Conservation (phyloP, 1,139 yeast species). For the Sugiyamaella pinicola region DNA sequence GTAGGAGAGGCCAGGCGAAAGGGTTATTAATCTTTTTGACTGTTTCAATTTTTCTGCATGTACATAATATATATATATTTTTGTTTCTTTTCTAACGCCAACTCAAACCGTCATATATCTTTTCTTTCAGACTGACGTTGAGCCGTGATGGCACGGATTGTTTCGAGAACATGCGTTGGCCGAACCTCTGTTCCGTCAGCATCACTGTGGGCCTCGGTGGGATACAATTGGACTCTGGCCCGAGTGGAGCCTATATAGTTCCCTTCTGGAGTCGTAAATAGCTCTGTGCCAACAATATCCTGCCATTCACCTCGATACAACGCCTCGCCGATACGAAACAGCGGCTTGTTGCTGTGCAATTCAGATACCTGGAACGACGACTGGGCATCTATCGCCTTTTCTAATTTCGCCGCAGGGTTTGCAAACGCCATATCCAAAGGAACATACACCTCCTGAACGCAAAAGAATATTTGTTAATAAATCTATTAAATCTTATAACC, state of each 20-base stretch:
- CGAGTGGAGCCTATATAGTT: slow-evolving; percentile 32
- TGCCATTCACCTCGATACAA: slow-evolving; percentile 80
- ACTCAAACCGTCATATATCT: too few relatives aligned
- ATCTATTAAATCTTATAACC: slow-evolving; percentile 4
- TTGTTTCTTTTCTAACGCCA: too few relatives aligned
- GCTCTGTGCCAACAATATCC: slow-evolving; percentile 78
- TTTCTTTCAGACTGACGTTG: not conserved
- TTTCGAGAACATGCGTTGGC: slow-evolving; percentile 31
- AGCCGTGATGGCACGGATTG: slow-evolving; percentile 31
- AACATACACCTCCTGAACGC: slow-evolving; percentile 29
- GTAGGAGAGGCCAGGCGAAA: slow-evolving; percentile 44
- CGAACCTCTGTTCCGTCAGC: slow-evolving; percentile 9
- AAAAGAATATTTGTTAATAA: not conserved
- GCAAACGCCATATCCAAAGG: slow-evolving; percentile 36
- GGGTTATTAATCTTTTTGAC: slow-evolving; percentile 36
- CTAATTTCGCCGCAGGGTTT: slow-evolving; percentile 5
- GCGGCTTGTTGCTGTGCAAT: slow-evolving; percentile 53
- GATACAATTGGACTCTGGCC: slow-evolving; percentile 29
- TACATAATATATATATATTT: slow-evolving; percentile 2
- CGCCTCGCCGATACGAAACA: slow-evolving; percentile 55
- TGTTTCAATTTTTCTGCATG: slow-evolving; percentile 1
- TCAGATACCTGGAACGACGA: slow-evolving; percentile 53
- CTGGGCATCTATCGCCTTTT: slow-evolving; percentile 38
- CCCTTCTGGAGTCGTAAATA: slow-evolving; percentile 43
- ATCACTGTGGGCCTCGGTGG: slow-evolving; percentile 19